phyloP scores from a whole-genome alignment of 2,329 filamentous ascomycete genomes.

The Pseudogymnoascus sp. region DNA sequence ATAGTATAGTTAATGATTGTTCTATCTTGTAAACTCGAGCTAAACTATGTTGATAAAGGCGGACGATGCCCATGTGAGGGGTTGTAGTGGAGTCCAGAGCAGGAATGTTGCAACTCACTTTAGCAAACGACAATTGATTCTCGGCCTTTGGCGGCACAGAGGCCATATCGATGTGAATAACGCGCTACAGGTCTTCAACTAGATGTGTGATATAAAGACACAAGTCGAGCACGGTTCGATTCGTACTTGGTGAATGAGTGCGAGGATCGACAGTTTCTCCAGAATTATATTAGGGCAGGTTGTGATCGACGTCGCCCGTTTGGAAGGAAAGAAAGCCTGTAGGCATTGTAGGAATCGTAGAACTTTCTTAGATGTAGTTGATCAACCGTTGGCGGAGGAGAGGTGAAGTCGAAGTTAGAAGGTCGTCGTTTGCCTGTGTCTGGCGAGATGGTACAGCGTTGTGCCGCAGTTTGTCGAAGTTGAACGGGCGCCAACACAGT shows the following conservation, averaged over 20 bases:
- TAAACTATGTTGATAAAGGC: conserved; percentile 3
- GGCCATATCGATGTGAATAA: conserved; percentile 32
- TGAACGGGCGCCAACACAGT: conserved; percentile 7
- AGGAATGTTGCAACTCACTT: not conserved
- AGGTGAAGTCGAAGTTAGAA: not conserved
- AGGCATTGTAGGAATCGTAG: conserved; percentile 24
- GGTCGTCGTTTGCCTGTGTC: conserved; percentile 5
- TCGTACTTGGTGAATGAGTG: conserved; percentile 2
- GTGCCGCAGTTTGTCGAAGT: not conserved
- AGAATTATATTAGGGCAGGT: conserved; percentile 27
- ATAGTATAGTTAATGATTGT: conserved; percentile 9
- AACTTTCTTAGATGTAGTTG: conserved; percentile 1
- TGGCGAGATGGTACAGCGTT: conserved; percentile 9
- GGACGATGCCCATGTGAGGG: conserved; percentile 14
- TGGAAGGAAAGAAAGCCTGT: conserved; percentile 19
- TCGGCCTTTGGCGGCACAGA: conserved; percentile 38
- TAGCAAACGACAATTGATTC: conserved; percentile 60
- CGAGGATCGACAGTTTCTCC: conserved; percentile 10
- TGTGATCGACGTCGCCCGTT: conserved; percentile 28
- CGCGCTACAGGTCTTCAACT: conserved; percentile 6
- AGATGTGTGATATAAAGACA: conserved; percentile 3
- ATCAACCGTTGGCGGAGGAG: not conserved
- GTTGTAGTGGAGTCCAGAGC: conserved; percentile 3
- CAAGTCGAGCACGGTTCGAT: not conserved
- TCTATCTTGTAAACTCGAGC: not conserved